Evolutionary conservation across 176 grass and related monocot species (phyloP).

Genomic region (Carex scoparia): DNA sequence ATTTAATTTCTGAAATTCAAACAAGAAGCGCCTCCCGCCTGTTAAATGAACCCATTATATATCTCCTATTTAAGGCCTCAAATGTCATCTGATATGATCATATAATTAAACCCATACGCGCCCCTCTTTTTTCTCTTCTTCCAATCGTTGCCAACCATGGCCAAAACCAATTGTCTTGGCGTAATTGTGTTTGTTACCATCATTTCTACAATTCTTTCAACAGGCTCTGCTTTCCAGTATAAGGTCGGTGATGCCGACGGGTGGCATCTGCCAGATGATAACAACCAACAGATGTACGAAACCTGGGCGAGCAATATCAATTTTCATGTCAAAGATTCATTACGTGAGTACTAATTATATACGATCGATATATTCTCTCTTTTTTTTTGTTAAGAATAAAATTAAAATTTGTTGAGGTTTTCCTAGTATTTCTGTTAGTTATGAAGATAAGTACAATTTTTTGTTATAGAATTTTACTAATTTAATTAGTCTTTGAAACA

Average conservation of each 20-base stretch:
- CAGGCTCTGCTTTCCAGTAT: slow-evolving; percentile 17
- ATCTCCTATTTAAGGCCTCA: not conserved
- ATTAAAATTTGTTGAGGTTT: not conserved
- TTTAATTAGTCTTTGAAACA: not conserved
- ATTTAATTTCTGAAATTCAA: not conserved
- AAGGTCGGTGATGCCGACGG: slow-evolving; percentile 61
- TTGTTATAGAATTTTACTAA: not conserved
- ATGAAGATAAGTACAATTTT: not conserved
- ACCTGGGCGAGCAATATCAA: slow-evolving; percentile 52
- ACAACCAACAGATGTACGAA: slow-evolving; percentile 36
- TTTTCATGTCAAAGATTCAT: slow-evolving; percentile 46
- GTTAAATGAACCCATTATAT: not conserved
- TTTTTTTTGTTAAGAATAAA: not conserved
- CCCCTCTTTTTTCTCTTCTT: not conserved
- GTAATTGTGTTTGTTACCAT: not conserved
- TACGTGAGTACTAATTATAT: slow-evolving; percentile 30
- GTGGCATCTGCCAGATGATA: slow-evolving; percentile 50
- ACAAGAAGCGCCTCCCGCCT: slow-evolving; percentile 2
- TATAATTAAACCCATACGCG: not conserved
- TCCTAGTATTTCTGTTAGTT: not conserved
- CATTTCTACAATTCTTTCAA: not conserved
- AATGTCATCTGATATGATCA: not conserved
- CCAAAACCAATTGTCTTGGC: not conserved
- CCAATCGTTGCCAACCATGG: not conserved
- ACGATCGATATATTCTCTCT: not conserved